Base-by-base conservation (phyloP, 208 protist genomes). In the Zelonia costaricensis region DNA sequence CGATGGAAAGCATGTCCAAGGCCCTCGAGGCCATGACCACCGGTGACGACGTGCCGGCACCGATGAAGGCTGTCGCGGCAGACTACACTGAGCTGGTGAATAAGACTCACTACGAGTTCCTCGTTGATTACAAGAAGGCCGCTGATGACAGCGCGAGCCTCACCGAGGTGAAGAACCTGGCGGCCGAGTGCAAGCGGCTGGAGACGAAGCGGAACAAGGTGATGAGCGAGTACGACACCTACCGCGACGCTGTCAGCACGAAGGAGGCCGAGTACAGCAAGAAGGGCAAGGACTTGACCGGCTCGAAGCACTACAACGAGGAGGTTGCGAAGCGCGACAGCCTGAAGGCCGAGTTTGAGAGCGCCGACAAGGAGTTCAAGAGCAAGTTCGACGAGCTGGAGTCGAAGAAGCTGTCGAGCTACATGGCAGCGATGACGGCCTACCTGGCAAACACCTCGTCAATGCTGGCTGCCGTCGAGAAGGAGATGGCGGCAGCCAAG, bases 171-270 rank as follows among this genome's bases (percentile, higher is more conserved):
- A 76, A 65, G 46, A 28, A 51, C 12, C 39, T 80, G 25, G 66
- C 64, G 10, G 33, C 65, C 3, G 63, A 84, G 51, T 86, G 76
- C 67, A 63, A 64, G 43, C 60, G 55, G 30, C 61, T 84, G 39
- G 79, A 80, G 30, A 30, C 46, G 22, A 75, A 73, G 62, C 68
- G 83, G 35, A 70, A 46, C 42, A 80, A 70, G 46, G 22, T 72
- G n/a, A 77, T 78, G 73, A 56, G 61, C 2, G 74, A 90, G 48
- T 90, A 82, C 42, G 80, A 86, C 61, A 61, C 74, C 0, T 90
- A 90, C 62, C 66, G 83, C 40, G 73, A 79, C 1, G 44, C 72
- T 16, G 84, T 85, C 0, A 16, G 30, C 36, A 82, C 74, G 28
- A 87, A 83, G 52, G 80, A 85, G 40, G 27, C n/a, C 4, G 64